Percentiles rank a stretch among this genome's conserved stretches.
Conservation (phyloP, 345 rosid species). For the Eucalyptus cloeziana region DNA sequence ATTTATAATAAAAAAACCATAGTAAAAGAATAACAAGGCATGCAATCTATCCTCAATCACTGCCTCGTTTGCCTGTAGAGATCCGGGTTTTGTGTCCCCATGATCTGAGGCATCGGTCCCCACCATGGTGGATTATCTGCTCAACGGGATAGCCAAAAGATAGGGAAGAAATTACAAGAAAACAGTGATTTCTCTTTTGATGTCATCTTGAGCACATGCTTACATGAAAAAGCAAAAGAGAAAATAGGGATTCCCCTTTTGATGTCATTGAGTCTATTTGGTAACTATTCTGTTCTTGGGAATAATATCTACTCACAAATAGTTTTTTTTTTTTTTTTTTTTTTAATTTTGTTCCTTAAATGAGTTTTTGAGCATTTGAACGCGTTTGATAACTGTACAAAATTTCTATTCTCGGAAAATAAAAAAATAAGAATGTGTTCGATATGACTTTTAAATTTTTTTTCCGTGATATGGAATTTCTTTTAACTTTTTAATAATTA, state of each 20-base stretch:
- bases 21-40: not conserved
- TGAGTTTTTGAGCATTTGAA: rapidly evolving
- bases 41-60: not conserved
- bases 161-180: not conserved
- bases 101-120: not conserved
- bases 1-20: not conserved
- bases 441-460: rapidly evolving
- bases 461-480: too few species aligned
- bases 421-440: too few species aligned
- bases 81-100: not conserved
- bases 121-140: not conserved
- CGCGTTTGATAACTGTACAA: rapidly evolving
- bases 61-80: not conserved
- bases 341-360: too few species aligned
- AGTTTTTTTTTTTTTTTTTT: too few species aligned
- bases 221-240: not conserved
- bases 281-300: rapidly evolving
- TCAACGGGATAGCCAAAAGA: not conserved
- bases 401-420: rapidly evolving
- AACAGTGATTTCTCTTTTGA: not conserved
- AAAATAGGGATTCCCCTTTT: not conserved
- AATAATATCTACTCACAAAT: too few species aligned
- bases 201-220: not conserved
- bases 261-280: not conserved
- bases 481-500: too few species aligned